Base-by-base conservation (phyloP, 257 asterid genomes). In the Gardenia jasminoides region DNA sequence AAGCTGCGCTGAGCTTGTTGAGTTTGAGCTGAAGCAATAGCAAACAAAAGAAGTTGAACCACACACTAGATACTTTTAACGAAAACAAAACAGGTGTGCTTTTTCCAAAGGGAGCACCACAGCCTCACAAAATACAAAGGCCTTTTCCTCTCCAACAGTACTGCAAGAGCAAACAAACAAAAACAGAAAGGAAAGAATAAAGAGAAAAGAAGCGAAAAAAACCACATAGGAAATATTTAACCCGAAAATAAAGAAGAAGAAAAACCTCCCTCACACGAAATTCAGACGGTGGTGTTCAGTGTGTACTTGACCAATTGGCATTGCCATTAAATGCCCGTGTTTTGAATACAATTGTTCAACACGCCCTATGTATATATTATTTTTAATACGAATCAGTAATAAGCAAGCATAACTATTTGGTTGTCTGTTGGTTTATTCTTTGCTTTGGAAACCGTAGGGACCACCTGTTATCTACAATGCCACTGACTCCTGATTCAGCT, bases 81-180 rank as follows among this genome's bases (percentile, higher is more conserved):
- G 56, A 70, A 78, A 82, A 73, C 78, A 86, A 79, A 39, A 76
- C 44, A 62, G 48, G 73, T 80, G 75, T 78, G 85, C 81, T 81
- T 82, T 83, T 85, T 64, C 80, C 79, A 17, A 24, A 74, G 85
- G 83, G 75, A 72, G 58, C 82, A 87, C 89, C 90, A 80, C 89
- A 87, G 86, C 96, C 96, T 90, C 93, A 87, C 83, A 87, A 90
- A 86, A 78, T 83, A 77, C 82, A 79, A 79, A 61, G 75, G 22
- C 72, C 59, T 75, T 71, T 81, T 77, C 72, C 66, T 41, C 78
- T 36, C 46, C 71, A 67, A 31, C 64, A 66, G 39, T 69, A 66
- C 56, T 36, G 41, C 3, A 76, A 39, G 33, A 15, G 82, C 39
- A 69, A 36, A 50, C 70, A 66, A 77, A 68, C 72, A 76, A 61